Evolutionary conservation across 495 filamentous ascomycete genomes (phyloP), one percentile per base, ranked within the genome.

Genomic region (Daldinia childiae): DNA sequence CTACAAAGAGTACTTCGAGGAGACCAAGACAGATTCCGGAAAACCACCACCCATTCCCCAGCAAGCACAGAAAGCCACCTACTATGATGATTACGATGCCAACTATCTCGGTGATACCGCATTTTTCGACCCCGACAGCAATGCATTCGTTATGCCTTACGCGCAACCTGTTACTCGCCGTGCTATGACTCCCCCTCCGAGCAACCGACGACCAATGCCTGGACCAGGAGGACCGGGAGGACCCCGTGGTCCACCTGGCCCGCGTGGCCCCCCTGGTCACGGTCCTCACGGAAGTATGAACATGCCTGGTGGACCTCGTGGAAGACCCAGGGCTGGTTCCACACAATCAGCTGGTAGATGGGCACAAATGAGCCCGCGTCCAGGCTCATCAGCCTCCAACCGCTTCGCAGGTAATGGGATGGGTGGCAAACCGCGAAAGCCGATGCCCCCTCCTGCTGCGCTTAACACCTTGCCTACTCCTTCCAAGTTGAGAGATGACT

Each of bases 1-100:
- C 82, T 99, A 99, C 82, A 97, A 97, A 79, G 95, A 98, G 79
- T 98, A 98, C 79, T 99, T 99, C 68, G 95, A 99, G 60, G 94
- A 97, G 26, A 89, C 87, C 19, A 92, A 91, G 77, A 84, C 83
- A 0, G 84, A 81, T 32, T 84, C 83, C 29, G 82, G 81, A 14
- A 75, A 82, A 32, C 83, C 85, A 6, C 75, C 77, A 1, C 70
- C 80, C 48, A 77, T 78, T 14, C 72, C 77, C 27, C 79, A 79
- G 39, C 78, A 82, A 48, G 7, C 43, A 21, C 43, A 48, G 43
- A 48, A 48, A 74, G 68, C 74, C 55, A 36, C 62, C 71, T 91
- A 93, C 75, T 90, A 90, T 63, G 89, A 93, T 70, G 90, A 93
- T 72, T 90, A 90, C 73, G 88, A 89, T 54, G 71, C 86, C 15